A percentile compares a stretch with the other conserved stretches of the same genome.
Evolutionary conservation across 2,329 filamentous ascomycete species (phyloP).

Genomic region (Fusarium stilboides): DNA sequence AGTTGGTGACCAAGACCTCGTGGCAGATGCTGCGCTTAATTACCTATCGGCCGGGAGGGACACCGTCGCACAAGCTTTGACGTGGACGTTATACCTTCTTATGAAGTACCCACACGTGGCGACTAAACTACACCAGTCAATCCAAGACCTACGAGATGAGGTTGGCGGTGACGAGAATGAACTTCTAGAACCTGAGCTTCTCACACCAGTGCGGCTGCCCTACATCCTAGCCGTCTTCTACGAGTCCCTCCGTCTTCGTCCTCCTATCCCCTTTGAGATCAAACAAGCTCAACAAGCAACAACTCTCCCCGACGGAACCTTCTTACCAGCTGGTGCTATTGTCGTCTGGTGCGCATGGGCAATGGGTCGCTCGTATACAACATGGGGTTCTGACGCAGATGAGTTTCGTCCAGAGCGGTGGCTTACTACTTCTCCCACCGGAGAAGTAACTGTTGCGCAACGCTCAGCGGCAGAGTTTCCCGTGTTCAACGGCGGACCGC

Average conservation of each 20-base stretch:
- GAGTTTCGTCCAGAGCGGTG: conserved; percentile 71
- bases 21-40: conserved; percentile 76
- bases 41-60: conserved; percentile 77
- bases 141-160: conserved; percentile 46
- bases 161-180: neutral
- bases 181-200: conserved; percentile 48
- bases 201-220: conserved; percentile 63
- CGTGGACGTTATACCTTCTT: conserved; percentile 75
- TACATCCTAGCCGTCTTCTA: conserved; percentile 75
- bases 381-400: conserved; percentile 71
- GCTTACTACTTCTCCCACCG: conserved; percentile 56
- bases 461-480: conserved; percentile 70
- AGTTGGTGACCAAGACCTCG: conserved; percentile 67
- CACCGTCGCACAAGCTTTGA: conserved; percentile 75
- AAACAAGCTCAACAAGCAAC: conserved; percentile 69
- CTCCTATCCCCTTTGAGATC: conserved; percentile 77
- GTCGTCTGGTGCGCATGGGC: conserved; percentile 77
- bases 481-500: conserved; percentile 76
- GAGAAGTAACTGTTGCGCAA: conserved; percentile 57
- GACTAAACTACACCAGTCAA: conserved; percentile 61
- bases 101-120: conserved; percentile 64
- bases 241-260: conserved; percentile 73
- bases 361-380: conserved; percentile 70
- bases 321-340: conserved; percentile 67
- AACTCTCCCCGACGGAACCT: conserved; percentile 73